phyloP scores from a whole-genome alignment of 371 early-diverging fungal genomes.

The Mortierella polycephala region DNA sequence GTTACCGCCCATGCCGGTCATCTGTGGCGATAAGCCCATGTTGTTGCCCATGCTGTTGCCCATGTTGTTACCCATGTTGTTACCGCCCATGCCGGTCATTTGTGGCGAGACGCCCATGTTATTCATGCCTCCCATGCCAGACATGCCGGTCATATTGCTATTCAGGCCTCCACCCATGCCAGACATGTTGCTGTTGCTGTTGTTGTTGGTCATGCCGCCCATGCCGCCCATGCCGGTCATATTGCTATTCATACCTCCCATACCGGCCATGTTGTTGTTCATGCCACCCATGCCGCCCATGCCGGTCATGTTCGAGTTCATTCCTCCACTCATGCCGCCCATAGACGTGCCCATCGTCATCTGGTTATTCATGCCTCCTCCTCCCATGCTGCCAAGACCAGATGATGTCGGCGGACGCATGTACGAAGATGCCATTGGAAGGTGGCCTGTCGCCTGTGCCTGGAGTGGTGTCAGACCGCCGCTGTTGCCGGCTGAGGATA shows the following conservation, averaged over 20 bases:
- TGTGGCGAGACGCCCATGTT: conserved; percentile 17
- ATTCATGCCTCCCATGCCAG: not conserved
- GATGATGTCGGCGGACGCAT: conserved; percentile 48
- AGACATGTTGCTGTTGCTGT: conserved; percentile 16
- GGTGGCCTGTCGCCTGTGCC: conserved; percentile 40
- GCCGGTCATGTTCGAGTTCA: not conserved
- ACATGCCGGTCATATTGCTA: conserved; percentile 17
- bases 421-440: conserved; percentile 53
- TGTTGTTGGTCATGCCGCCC: conserved; percentile 13
- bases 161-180: conserved; percentile 21
- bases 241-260: conserved; percentile 22
- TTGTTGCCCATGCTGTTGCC: conserved; percentile 19
- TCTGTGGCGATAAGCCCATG: conserved; percentile 13
- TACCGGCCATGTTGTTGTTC: conserved; percentile 11
- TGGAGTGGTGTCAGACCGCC: conserved; percentile 36
- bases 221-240: conserved; percentile 10
- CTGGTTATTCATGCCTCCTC: conserved; percentile 33
- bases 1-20: conserved; percentile 16
- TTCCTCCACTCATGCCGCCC: conserved; percentile 20
- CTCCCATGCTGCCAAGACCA: conserved; percentile 15
- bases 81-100: conserved; percentile 30
- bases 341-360: conserved; percentile 20
- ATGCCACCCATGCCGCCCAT: conserved; percentile 2
- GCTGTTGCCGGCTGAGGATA: not conserved
- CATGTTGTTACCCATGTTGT: conserved; percentile 19